A percentile compares a stretch with the other conserved stretches of the same genome.
Conservation (phyloP, 225 moss, liverwort and hornwort genomes). For the Sphagnum contortum region DNA sequence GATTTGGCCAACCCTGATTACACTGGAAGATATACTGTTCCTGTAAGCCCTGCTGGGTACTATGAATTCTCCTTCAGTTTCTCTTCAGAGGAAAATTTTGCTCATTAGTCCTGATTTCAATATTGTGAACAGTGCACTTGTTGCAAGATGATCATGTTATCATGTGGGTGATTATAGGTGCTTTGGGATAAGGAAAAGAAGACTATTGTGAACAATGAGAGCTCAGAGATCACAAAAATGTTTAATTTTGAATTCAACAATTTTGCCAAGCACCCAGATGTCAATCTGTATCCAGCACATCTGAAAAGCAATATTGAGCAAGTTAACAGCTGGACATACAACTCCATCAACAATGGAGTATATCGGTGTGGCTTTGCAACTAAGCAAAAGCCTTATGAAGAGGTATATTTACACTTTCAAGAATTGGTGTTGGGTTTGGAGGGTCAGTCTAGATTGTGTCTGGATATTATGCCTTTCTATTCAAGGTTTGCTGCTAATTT, state of each 20-base stretch:
- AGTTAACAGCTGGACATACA: conserved; percentile 45
- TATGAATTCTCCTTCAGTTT: too few relatives aligned
- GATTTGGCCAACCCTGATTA: conserved; percentile 39
- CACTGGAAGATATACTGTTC: conserved; percentile 41
- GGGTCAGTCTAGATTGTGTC: too few relatives aligned
- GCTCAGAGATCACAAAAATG: conserved; percentile 57
- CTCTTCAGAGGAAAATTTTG: neutral
- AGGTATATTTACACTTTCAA: conserved; percentile 4
- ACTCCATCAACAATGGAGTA: conserved; percentile 51
- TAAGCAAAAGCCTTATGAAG: conserved; percentile 51
- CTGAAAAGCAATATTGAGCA: conserved; percentile 27
- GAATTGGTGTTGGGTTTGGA: too few relatives aligned
- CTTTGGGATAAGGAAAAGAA: conserved; percentile 48
- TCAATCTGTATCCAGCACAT: conserved; percentile 27
- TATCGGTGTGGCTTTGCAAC: conserved; percentile 56
- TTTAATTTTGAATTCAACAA: conserved; percentile 52
- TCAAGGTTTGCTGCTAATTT: neutral
- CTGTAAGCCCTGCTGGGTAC: conserved; percentile 8
- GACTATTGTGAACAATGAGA: conserved; percentile 59
- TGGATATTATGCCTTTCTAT: neutral
- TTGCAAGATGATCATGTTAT: too few relatives aligned
- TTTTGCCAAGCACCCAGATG: conserved; percentile 33
- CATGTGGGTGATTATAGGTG: neutral
- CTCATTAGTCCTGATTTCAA: neutral
- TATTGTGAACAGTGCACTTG: too few relatives aligned